Evolutionary conservation across 2,329 filamentous ascomycete species (phyloP).

Genomic region (Chaetothyriales sp.): DNA sequence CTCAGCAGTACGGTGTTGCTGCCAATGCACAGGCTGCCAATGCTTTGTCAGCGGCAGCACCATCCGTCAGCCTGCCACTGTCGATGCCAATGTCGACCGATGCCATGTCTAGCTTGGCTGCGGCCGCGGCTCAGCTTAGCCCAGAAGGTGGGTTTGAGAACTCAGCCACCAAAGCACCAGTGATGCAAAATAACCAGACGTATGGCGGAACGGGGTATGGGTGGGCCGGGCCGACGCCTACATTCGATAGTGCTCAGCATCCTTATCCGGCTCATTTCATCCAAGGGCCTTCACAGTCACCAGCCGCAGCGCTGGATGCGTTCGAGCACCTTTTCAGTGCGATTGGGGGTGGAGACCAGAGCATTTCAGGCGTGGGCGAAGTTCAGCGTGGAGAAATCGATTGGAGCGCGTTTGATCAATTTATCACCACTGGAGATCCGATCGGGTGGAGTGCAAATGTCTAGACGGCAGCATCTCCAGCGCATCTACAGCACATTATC

Average conservation of each 20-base stretch:
- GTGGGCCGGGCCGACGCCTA: neutral
- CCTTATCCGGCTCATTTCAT: neutral
- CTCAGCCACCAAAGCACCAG: neutral
- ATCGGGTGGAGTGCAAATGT: neutral
- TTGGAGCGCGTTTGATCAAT: slow-evolving; percentile 1
- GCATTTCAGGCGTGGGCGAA: slow-evolving; percentile 77
- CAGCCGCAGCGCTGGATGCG: neutral
- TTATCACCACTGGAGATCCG: neutral
- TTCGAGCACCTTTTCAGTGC: neutral
- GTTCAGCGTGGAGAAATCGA: slow-evolving; percentile 50
- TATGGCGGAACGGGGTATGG: neutral
- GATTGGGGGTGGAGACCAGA: slow-evolving; percentile 53
- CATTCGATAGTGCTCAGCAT: neutral
- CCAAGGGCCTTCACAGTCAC: neutral
- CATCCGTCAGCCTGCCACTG: neutral
- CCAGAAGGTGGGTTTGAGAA: neutral
- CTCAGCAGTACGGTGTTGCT: neutral
- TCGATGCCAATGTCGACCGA: neutral
- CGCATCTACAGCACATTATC: neutral
- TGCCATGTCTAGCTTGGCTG: neutral
- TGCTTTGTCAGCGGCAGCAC: neutral
- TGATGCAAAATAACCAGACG: neutral
- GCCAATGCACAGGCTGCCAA: neutral
- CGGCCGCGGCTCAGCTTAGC: neutral
- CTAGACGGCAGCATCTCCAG: neutral